Base-by-base conservation (phyloP, 2,329 filamentous ascomycete species). In the Alternaria novae-zelandiae region DNA sequence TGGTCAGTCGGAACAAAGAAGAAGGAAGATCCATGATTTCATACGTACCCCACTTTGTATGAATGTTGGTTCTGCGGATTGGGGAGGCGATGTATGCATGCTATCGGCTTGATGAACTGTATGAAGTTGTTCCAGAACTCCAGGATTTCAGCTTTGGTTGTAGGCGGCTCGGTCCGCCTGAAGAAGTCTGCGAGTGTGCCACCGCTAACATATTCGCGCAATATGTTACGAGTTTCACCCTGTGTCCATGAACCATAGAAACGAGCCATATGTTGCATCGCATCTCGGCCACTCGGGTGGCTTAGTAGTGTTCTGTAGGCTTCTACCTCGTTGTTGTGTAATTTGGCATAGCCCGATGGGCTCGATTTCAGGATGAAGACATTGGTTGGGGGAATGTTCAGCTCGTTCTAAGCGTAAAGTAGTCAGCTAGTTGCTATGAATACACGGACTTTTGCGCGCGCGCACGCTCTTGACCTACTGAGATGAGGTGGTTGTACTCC, bases 121-220 rank as follows among this genome's bases (percentile, higher is more conserved):
- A 74, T 71, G 11, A 82, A 32, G 4, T 57, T 59, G 10, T 61
- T 47, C 80, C 80, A 82, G 32, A 81, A 80, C 3, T 45, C 60
- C 1, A 71, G 43, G 1, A 79, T 74, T 15, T 79, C 74, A 2
- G 45, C 47, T 4, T 56, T 36, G 1, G 65, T 50, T 0, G 64
- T 63, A 0, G 79, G 80, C 4, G 78, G 78, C 3, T 60, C 25
- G 1, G 59, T 59, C 9, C 45, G 45, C 2, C 57, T 8, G 36
- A 80, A 78, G 41, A 70, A 76, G 3, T 75, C 68, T 8, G 71
- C 68, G 5, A 82, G 70, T 47, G 81, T 80, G 2, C 65, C 71
- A 11, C 67, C 46, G 15, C 79, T 70, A 0, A 74, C 79, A 46
- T 70, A 79, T 55, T 82, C 81, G 5, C 82, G 67, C 3, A 82